Evolutionary conservation across 2,329 filamentous ascomycete species (phyloP), one percentile per base, ranked within the genome.

Genomic region (Microsporum canis): DNA sequence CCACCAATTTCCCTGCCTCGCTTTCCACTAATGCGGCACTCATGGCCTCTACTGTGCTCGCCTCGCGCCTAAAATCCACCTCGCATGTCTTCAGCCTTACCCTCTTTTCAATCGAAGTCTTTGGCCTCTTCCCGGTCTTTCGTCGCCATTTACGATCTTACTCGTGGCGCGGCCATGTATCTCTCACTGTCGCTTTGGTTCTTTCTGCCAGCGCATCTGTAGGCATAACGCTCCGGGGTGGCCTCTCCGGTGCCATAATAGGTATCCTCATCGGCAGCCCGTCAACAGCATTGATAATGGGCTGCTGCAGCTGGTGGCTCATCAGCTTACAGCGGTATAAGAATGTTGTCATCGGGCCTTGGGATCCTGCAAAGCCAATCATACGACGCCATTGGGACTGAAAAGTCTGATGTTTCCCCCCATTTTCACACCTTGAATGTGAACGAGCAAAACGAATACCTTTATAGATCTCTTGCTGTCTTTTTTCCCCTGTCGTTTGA

Each of bases 241-340:
- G 80, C 73, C 72, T 73, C 67, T 67, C 78, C 58, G 78, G 83
- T 60, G 80, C 80, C 33, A 73, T 92, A 29, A 77, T 88, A 2
- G 94, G 94, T 10, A 86, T 89, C 65, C 73, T 92, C 0, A 78
- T 95, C 4, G 89, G 89, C 3, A 83, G 85, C n/a, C 69, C 92
- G 7, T 78, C 90, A 27, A 87, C 88, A 0, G 84, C 86, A 3
- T 72, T 96, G 60, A 86, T 85, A 1, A 95, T 96, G 84, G 94
- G 92, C 1, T 87, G 91, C 10, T 96, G 91, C 72, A 95, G 90
- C 71, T 97, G 91, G 92, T 97, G 94, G 91, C 77, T 99, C 65
- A 97, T 99, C 70, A 89, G 91, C 6, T 75, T 99, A 73, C 94
- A 99, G 76, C 92, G 95, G 77, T 99, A 97, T 76, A 99, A 99